Evolutionary conservation across 106 monocot genomes (phyloP).

Genomic region (Dendrobium officinale): DNA sequence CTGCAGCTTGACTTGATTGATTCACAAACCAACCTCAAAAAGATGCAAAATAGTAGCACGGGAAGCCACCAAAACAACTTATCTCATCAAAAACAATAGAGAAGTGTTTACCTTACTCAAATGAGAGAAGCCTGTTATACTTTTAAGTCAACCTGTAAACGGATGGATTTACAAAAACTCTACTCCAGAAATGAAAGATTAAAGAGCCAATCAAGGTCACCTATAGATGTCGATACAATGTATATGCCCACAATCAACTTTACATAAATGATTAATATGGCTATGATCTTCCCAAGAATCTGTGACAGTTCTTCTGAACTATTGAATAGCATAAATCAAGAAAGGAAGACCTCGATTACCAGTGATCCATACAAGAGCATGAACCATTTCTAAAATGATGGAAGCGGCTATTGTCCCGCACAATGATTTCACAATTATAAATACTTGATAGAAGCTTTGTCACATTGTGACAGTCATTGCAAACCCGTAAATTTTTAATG

Average conservation of each 20-base stretch:
- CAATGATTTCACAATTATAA: slow-evolving; percentile 24
- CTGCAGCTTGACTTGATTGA: too few relatives aligned
- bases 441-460: slow-evolving; percentile 15
- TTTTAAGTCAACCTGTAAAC: too few relatives aligned
- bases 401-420: slow-evolving; percentile 26
- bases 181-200: too few relatives aligned
- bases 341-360: not conserved
- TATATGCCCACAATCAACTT: not conserved
- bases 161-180: too few relatives aligned
- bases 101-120: too few relatives aligned
- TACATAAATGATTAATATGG: not conserved
- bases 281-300: not conserved
- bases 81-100: too few relatives aligned
- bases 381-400: slow-evolving; percentile 1
- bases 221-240: too few relatives aligned
- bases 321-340: not conserved
- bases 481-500: slow-evolving; percentile 32
- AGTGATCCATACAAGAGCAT: not conserved
- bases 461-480: slow-evolving; percentile 24
- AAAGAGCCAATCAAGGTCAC: too few relatives aligned
- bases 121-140: too few relatives aligned
- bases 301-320: not conserved
- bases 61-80: too few relatives aligned
- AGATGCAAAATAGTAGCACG: too few relatives aligned
- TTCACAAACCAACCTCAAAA: too few relatives aligned